phyloP scores from a whole-genome alignment of 352 stramenopile genomes.

The Phytopythium ostracodes region DNA sequence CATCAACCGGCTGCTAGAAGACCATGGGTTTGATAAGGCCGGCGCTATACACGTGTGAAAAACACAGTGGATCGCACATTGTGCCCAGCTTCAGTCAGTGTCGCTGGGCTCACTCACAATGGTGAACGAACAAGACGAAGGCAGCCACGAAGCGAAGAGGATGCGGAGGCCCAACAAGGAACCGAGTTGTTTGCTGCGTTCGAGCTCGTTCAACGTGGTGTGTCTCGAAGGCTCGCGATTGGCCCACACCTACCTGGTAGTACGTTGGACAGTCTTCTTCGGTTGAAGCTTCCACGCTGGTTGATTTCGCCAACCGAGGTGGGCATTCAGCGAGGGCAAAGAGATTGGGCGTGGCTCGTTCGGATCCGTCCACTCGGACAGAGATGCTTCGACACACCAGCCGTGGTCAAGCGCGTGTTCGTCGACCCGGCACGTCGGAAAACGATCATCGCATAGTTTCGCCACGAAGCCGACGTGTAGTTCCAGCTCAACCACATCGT shows the following conservation, averaged over 20 bases:
- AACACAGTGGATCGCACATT: background rate
- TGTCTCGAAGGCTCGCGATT: background rate
- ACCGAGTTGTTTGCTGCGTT: background rate
- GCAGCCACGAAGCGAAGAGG: background rate
- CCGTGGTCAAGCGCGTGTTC: conserved; percentile 26
- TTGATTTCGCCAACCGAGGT: conserved; percentile 33
- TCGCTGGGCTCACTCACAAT: background rate
- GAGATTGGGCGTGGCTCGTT: conserved; percentile 19
- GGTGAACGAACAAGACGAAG: background rate
- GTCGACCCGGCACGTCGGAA: background rate
- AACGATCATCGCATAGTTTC: conserved; percentile 6
- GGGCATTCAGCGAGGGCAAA: conserved; percentile 12
- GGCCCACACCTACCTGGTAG: too few species aligned
- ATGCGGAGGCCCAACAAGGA: background rate
- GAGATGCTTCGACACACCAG: conserved; percentile 21
- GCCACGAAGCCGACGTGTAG: conserved; percentile 26
- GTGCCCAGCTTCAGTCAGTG: background rate
- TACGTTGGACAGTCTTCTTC: background rate
- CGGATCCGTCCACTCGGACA: conserved; percentile 21
- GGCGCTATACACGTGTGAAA: background rate
- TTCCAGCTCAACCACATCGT: conserved; percentile 26
- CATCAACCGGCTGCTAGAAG: background rate
- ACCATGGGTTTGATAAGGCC: background rate
- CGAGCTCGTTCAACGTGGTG: background rate
- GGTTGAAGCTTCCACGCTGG: conserved; percentile 7